Base-by-base conservation (phyloP, 2,329 filamentous ascomycete genomes). In the Colletotrichum magnum region DNA sequence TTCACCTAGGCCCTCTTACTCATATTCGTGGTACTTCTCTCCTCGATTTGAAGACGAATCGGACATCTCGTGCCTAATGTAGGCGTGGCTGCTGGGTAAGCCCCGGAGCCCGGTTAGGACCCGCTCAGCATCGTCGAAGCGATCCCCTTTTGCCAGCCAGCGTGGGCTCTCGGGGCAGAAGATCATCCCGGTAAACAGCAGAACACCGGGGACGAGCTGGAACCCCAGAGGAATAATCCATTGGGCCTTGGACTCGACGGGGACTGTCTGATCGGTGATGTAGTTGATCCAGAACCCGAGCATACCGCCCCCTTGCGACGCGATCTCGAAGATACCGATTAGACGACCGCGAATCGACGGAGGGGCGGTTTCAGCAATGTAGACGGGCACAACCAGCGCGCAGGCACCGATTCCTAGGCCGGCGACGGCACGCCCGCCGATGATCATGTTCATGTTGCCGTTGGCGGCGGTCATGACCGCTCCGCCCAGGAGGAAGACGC, bases 281-380 rank as follows among this genome's bases (percentile, higher is more conserved):
- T 24, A 24, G 21, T 24, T 24, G 21, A 24, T 24, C 21, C 21
- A 24, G 2, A 24, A 24, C 21, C 82, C 84, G 9, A 86, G 78
- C 66, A 86, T 85, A 68, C 84, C 84, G 16, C 82, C 83, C 3
- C 84, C 77, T 9, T 84, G 84, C 16, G 86, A 84, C 78, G 85
- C 85, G 64, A 86, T 83, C 69, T 86, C 84, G 2, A 84, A 83
- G 7, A 86, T 75, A 36, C 85, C 84, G 32, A 86, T 83, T 16
- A 86, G 83, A 21, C 85, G 75, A 73, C 86, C 86, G 74, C 87
- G 82, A 52, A 82, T 85, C 13, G 81, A 82, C 0, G 87, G 83
- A 71, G 87, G 85, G 0, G 87, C 84, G 73, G 84, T 85, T 75
- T 90, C 88, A 1, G 87, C 85, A 58, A 89, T 85, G 74, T 89